phyloP scores from a whole-genome alignment of 768 basidiomycete species.

The Auricularia heimuer region DNA sequence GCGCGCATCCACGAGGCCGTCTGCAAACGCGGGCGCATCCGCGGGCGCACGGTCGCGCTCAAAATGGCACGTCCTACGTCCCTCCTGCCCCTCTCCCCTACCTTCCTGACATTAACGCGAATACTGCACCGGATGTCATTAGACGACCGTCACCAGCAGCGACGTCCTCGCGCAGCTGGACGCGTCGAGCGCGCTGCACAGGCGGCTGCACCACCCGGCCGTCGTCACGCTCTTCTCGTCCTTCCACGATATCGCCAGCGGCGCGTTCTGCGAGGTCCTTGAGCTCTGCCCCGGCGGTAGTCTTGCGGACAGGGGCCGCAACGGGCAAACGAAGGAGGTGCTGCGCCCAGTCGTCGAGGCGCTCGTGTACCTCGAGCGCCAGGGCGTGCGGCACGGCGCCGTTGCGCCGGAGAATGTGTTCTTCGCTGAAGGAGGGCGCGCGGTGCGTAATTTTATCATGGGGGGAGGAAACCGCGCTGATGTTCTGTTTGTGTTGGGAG shows the following conservation, averaged over 20 bases:
- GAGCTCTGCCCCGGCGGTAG: constrained; percentile 37
- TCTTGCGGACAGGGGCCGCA: constrained; percentile 14
- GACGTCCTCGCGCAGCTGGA: background rate
- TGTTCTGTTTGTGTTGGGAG: background rate
- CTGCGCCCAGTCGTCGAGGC: constrained; percentile 32
- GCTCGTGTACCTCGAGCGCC: constrained; percentile 33
- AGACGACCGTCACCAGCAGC: background rate
- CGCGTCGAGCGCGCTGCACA: constrained; percentile 24
- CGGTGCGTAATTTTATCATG: constrained; percentile 23
- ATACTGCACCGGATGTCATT: background rate
- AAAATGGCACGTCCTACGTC: constrained; percentile 26
- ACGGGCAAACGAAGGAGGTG: constrained; percentile 18
- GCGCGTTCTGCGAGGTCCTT: constrained; percentile 29
- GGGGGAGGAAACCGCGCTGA: too few species aligned
- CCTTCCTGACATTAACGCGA: background rate
- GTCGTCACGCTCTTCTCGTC: constrained; percentile 37
- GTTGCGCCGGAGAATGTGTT: constrained; percentile 32
- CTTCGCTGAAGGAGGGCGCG: constrained; percentile 28
- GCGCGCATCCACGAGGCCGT: constrained; percentile 27
- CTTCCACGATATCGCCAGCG: constrained; percentile 21
- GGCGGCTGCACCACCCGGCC: constrained; percentile 38
- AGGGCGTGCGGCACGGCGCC: constrained; percentile 35
- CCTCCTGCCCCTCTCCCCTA: background rate
- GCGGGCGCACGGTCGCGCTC: constrained; percentile 32
- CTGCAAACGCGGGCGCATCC: constrained; percentile 35